phyloP scores from a whole-genome alignment of 202 grass and related monocot species.

The Sporobolus alterniflorus region DNA sequence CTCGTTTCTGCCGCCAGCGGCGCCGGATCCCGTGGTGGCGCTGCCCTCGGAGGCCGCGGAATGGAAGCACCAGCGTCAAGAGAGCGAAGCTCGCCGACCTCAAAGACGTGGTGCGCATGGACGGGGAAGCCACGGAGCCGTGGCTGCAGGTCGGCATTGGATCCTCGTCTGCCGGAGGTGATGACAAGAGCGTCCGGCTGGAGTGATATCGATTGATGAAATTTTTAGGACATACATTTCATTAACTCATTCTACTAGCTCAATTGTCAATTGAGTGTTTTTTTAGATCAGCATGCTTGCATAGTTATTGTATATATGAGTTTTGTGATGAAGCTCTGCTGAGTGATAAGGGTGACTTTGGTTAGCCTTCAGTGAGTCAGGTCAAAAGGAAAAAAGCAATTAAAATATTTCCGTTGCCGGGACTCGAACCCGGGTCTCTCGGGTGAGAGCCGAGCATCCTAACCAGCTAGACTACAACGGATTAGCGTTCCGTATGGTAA shows the following conservation, averaged over 20 bases:
- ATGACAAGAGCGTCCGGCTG: slow-evolving; percentile 18
- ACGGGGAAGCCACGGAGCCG: slow-evolving; percentile 42
- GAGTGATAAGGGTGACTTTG: background rate
- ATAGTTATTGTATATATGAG: background rate
- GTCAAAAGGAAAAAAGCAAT: too few relatives aligned
- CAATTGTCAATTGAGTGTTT: background rate
- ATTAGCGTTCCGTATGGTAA: background rate
- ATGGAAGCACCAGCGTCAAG: slow-evolving; percentile 63
- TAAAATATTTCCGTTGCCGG: slow-evolving; percentile 50
- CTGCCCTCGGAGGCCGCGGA: slow-evolving; percentile 8
- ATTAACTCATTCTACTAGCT: slow-evolving; percentile 5
- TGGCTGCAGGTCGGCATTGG: slow-evolving; percentile 91
- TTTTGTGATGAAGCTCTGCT: background rate
- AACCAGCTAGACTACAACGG: slow-evolving; percentile 72
- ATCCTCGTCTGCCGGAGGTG: slow-evolving; percentile 41
- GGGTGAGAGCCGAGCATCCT: slow-evolving; percentile 76
- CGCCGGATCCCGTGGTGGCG: background rate
- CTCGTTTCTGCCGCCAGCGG: slow-evolving; percentile 1
- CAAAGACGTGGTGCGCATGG: slow-evolving; percentile 68
- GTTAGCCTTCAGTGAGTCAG: too few relatives aligned
- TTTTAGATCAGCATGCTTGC: background rate
- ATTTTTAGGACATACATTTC: background rate
- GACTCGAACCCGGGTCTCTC: slow-evolving; percentile 72
- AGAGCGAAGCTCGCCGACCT: slow-evolving; percentile 62
- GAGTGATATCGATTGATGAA: background rate